Evolutionary conservation across 1,139 yeast genomes (phyloP), one percentile per base, ranked within the genome.

Genomic region (Yamadazyma membranifaciens): DNA sequence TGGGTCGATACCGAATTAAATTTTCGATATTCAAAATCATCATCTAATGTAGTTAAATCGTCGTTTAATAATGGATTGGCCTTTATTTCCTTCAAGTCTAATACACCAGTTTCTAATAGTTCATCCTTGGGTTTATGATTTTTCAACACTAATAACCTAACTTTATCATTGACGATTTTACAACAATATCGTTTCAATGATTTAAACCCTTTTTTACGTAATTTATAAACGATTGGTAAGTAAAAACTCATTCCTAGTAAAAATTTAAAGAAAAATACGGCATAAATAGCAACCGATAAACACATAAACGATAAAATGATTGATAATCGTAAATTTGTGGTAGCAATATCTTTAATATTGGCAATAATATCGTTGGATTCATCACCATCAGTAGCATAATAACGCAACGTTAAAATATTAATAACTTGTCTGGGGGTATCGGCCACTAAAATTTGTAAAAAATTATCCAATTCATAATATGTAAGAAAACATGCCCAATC

Each of bases 391-490:
- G 85, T 73, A 9, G 81, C 80, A 43, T 75, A 73, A 44, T 64
- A 68, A 55, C 83, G 71, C 29, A 85, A 62, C 0, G 96, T 87
- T 49, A 86, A 65, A 22, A 89, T 85, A 57, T 88, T 88, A 50
- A 88, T 77, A 2, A 84, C 83, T 62, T 88, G 96, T 60, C 96
- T 76, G n/a, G 96, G 96, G 5, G 91, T 75, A 52, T 88, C 96
- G 1, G 95, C 91, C 34, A 86, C 66, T 14, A 85, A 51, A 28
- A 86, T 69, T 44, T 78, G 78, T 12, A 81, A 57, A 56, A 92
- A 87, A 37, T 77, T 75, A 48, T 81, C 81, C 41, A 87, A 62
- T 43, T 87, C 83, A 53, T 78, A 79, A 59, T 80, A 87, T 4
- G 83, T 75, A 51, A 78, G 78, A 49, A 87, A 78, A 15, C 88